Conservation (phyloP, 2,329 filamentous ascomycete species). For the Diaporthe batatas region DNA sequence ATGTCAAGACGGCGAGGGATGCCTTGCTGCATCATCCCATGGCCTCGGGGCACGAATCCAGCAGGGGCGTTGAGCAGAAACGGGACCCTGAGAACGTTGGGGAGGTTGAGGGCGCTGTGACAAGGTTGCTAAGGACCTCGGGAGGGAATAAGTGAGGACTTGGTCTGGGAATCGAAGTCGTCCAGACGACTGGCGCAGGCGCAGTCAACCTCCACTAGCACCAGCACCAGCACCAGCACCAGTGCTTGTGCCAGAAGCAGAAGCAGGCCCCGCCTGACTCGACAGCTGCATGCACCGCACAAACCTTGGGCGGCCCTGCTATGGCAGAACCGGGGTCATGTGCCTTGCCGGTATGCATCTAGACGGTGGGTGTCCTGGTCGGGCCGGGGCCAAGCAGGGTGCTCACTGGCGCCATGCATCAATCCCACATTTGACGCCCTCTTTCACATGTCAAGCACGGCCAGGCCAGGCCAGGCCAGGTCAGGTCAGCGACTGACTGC, state of each 20-base stretch:
- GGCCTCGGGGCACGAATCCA: not conserved
- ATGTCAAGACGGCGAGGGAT: constrained; percentile 33
- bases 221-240: constrained; percentile 23
- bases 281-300: constrained; percentile 25
- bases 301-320: constrained; percentile 19
- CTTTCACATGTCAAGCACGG: constrained; percentile 30
- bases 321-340: constrained; percentile 26
- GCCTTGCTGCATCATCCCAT: constrained; percentile 13
- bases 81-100: constrained; percentile 26
- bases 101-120: constrained; percentile 14
- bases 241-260: constrained; percentile 33
- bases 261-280: constrained; percentile 23
- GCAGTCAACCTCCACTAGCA: constrained; percentile 35
- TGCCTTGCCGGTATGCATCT: not conserved
- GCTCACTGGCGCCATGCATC: not conserved
- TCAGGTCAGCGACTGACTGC: not conserved
- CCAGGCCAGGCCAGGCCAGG: no score
- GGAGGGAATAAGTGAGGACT: not conserved
- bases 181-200: constrained; percentile 27
- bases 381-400: not conserved
- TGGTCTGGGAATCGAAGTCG: constrained; percentile 26
- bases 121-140: constrained; percentile 11
- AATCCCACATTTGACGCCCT: constrained; percentile 30
- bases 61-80: constrained; percentile 11
- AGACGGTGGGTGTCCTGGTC: not conserved